These are phyloP conservation scores for Eucalyptus coolabah DNA, from an alignment of 345 rosid genomes.

Conservation along the genomic window DNA sequence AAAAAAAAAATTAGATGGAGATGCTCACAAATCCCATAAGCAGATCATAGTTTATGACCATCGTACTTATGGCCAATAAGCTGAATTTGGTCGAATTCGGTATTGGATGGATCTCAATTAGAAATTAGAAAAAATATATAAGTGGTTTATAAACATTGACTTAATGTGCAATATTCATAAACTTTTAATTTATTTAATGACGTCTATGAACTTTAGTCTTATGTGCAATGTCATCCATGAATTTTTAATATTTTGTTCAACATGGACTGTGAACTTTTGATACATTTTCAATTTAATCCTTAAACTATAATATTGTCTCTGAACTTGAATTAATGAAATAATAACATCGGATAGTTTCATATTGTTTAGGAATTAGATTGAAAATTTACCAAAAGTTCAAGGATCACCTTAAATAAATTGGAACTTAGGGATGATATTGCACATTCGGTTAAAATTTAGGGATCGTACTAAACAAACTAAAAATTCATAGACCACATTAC, in stretches of 20 bases:
- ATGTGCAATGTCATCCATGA: background rate
- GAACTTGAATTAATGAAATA: background rate
- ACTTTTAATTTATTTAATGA: background rate
- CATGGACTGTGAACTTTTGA: background rate
- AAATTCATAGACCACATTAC: background rate
- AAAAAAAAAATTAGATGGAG: background rate
- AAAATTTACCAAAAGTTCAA: background rate
- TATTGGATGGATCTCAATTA: background rate
- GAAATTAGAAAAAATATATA: background rate
- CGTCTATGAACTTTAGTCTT: background rate
- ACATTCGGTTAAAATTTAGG: background rate
- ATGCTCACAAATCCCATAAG: background rate
- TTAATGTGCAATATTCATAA: background rate
- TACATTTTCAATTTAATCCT: background rate
- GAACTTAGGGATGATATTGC: background rate
- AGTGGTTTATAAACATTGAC: background rate
- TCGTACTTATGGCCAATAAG: background rate
- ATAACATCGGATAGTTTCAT: background rate
- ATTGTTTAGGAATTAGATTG: background rate
- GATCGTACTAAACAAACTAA: background rate
- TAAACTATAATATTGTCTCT: background rate
- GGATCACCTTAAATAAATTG: background rate
- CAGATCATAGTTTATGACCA: background rate
- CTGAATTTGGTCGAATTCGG: background rate
- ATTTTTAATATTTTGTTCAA: background rate